phyloP scores from a whole-genome alignment of 75 land plant species.

The Sequoia sempervirens region DNA sequence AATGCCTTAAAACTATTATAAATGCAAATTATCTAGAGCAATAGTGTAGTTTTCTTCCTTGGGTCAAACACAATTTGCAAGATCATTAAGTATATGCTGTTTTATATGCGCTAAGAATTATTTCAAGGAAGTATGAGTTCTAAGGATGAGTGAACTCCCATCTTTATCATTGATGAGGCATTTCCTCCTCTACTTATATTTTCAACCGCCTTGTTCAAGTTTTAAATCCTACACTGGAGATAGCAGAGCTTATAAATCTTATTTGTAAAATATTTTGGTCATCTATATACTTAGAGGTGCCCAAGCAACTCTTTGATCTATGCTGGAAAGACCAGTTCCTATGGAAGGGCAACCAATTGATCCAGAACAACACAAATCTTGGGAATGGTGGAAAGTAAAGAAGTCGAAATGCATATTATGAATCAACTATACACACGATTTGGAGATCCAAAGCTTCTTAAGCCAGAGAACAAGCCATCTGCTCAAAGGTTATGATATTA shows the following conservation, averaged over 20 bases:
- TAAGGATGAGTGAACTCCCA: slow-evolving; percentile 83
- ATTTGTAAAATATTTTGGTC: slow-evolving; percentile 99
- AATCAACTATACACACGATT: slow-evolving; percentile 88
- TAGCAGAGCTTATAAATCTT: slow-evolving; percentile 90
- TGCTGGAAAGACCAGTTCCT: slow-evolving; percentile 94
- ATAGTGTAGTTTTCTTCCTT: slow-evolving; percentile 78
- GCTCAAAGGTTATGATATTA: slow-evolving; percentile 99
- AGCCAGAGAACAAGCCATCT: slow-evolving; percentile 89
- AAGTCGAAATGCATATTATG: slow-evolving; percentile 94
- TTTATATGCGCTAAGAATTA: slow-evolving; percentile 81
- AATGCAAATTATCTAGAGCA: slow-evolving; percentile 92
- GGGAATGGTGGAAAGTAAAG: slow-evolving; percentile 99
- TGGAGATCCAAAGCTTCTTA: slow-evolving; percentile 91
- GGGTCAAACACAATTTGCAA: slow-evolving; percentile 75
- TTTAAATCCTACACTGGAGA: slow-evolving; percentile 69
- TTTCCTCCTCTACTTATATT: slow-evolving; percentile 77
- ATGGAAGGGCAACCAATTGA: slow-evolving; percentile 87
- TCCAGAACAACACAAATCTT: slow-evolving; percentile 78
- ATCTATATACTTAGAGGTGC: slow-evolving; percentile 92
- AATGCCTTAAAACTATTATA: slow-evolving; percentile 88
- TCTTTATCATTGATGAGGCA: slow-evolving; percentile 77
- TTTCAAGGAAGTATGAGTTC: slow-evolving; percentile 99
- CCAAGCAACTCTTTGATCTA: slow-evolving; percentile 78
- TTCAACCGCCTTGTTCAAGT: slow-evolving; percentile 74
- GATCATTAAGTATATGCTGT: slow-evolving; percentile 84